Base-by-base conservation (phyloP, 2,329 filamentous ascomycete species). In the Fusarium sp. region DNA sequence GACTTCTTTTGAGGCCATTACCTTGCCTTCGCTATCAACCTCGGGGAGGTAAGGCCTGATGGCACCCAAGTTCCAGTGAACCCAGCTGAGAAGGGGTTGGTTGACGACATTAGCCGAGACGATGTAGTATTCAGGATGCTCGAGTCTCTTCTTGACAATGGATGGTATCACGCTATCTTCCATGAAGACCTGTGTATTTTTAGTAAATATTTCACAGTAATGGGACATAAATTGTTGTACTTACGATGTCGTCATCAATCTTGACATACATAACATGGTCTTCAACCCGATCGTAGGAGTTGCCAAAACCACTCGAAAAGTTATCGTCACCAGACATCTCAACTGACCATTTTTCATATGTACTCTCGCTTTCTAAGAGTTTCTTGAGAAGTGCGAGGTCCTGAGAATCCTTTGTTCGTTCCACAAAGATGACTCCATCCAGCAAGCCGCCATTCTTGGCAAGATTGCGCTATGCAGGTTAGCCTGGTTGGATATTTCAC, bases 61-160 rank as follows among this genome's bases (percentile, higher is more conserved):
- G 20, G 84, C 84, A 8, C 85, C 85, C 12, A 86, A 80, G 61
- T 87, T 87, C 73, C 83, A 85, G 70, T 90, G 88, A 20, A 89
- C 80, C 79, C 85, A 84, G 52, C 83, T 83, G 35, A 88, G 83
- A 14, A 86, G 81, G 17, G 86, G 87, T 52, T 87, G 85, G 66
- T 89, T 89, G 69, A 89, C 80, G 26, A 90, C 81, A 67, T 89
- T 89, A 53, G 86, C 86, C 5, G 86, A 87, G 17, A 89, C 84
- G 48, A 85, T 79, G 67, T 83, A 84, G 30, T 83, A 83, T 41
- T 87, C 82, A 11, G 86, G 85, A 35, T 88, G 82, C 7, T 83
- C 80, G 52, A 87, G 76, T 67, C 85, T 85, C 23, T 85, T 86
- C 67, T 85, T 85, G 32, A 88, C 82, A 10, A 90, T 81, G 6